Conservation (phyloP, 192 early-diverging fungal species). For the Lobulomyces angularis region DNA sequence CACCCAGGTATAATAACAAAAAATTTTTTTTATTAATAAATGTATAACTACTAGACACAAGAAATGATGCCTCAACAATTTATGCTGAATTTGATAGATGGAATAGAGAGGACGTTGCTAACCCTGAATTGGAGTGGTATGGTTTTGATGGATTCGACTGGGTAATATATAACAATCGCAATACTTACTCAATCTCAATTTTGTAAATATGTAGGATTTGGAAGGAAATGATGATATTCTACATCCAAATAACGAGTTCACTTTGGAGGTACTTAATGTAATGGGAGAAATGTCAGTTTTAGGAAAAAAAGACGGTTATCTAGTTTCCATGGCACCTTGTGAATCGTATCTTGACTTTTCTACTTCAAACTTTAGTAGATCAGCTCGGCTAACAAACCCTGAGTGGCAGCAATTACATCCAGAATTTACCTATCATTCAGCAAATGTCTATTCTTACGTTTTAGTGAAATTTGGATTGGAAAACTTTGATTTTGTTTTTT, state of each 20-base stretch:
- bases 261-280: background rate
- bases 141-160: constrained; percentile 11
- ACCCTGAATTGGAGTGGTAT: background rate
- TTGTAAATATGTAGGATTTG: constrained; percentile 4
- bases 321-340: constrained; percentile 7
- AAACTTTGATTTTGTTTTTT: too few species aligned
- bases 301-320: constrained; percentile 5
- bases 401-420: too few species aligned
- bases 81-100: constrained; percentile 1
- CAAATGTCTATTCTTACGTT: too few species aligned
- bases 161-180: too few species aligned
- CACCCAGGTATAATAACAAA: too few species aligned
- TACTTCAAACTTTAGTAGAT: too few species aligned
- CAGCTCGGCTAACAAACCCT: too few species aligned
- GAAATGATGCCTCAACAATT: background rate
- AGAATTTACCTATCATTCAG: too few species aligned
- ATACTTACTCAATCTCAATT: too few species aligned
- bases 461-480: too few species aligned
- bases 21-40: too few species aligned
- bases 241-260: constrained; percentile 4
- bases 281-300: constrained; percentile 7
- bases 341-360: constrained; percentile 10
- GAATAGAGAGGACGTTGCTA: constrained; percentile 2
- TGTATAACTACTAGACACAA: too few species aligned
- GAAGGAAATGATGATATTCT: constrained; percentile 7